These are phyloP conservation scores for Endogone sp. DNA, from an alignment of 192 early-diverging fungal genomes.

Conservation along the genomic window DNA sequence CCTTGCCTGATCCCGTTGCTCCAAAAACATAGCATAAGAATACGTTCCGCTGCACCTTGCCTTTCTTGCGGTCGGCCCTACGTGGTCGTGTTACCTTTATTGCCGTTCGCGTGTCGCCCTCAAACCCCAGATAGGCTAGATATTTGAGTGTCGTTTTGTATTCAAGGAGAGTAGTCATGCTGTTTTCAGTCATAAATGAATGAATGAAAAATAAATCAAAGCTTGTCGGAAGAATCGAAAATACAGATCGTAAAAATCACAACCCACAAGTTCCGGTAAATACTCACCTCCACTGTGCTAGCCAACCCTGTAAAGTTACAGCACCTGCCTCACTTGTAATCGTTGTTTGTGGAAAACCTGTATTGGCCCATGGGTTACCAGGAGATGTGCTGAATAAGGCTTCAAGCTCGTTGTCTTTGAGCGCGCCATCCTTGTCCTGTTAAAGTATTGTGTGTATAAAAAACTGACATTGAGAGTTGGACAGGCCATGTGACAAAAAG, in stretches of 20 bases:
- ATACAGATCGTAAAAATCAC: background rate
- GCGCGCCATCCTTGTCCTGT: constrained; percentile 93
- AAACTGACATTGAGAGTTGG: no score
- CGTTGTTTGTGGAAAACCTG: constrained; percentile 84
- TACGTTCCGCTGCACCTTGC: constrained; percentile 83
- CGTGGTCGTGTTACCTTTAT: constrained; percentile 74
- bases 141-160: constrained; percentile 88
- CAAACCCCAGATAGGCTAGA: constrained; percentile 94
- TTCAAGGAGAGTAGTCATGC: constrained; percentile 95
- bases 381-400: constrained; percentile 87
- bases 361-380: constrained; percentile 89
- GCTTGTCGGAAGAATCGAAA: background rate
- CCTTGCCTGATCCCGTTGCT: constrained; percentile 89
- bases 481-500: no score
- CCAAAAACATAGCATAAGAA: constrained; percentile 96
- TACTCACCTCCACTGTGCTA: constrained; percentile 95
- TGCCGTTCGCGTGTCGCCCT: constrained; percentile 84
- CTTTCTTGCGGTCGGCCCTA: constrained; percentile 70
- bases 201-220: constrained; percentile 1
- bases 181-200: no score
- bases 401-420: constrained; percentile 79
- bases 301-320: constrained; percentile 93
- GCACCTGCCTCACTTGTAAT: constrained; percentile 85
- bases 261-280: background rate
- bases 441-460: no score